phyloP scores from a whole-genome alignment of 768 basidiomycete genomes.

The Royoungia palumana region DNA sequence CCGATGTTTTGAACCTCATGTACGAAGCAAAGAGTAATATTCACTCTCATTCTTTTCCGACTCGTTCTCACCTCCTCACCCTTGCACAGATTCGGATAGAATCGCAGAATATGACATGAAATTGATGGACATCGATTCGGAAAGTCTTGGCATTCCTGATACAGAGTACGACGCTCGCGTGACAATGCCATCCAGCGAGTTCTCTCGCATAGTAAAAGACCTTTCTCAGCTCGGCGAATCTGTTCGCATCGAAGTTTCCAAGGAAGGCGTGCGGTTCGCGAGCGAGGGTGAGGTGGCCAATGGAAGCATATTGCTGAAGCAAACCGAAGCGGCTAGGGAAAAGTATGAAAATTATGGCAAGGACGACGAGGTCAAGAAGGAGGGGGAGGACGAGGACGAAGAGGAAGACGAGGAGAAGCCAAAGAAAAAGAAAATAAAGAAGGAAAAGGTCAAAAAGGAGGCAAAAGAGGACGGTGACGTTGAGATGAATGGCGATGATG shows the following conservation, averaged over 20 bases:
- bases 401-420: slow-evolving; percentile 31
- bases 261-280: slow-evolving; percentile 92
- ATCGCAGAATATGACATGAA: slow-evolving; percentile 99
- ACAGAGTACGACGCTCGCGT: slow-evolving; percentile 96
- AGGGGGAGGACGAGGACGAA: slow-evolving; percentile 41
- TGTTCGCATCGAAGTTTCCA: slow-evolving; percentile 92
- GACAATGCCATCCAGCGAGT: slow-evolving; percentile 82
- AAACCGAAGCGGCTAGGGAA: slow-evolving; percentile 53
- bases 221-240: slow-evolving; percentile 87
- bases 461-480: slow-evolving; percentile 38
- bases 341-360: slow-evolving; percentile 40
- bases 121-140: slow-evolving; percentile 98
- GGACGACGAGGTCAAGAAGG: slow-evolving; percentile 41
- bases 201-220: slow-evolving; percentile 90
- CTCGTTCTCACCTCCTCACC: neutral
- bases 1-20: slow-evolving; percentile 80
- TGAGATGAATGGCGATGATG: slow-evolving; percentile 49
- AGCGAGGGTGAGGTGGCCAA: slow-evolving; percentile 94
- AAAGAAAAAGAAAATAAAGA: slow-evolving; percentile 30
- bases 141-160: slow-evolving; percentile 92
- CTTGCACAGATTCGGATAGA: slow-evolving; percentile 71
- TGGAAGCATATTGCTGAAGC: slow-evolving; percentile 80
- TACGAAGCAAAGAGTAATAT: slow-evolving; percentile 87
- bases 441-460: slow-evolving; percentile 40
- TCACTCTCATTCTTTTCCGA: neutral